Conservation (phyloP, 1,284 basidiomycete genomes). For the Heterobasidion occidentale region DNA sequence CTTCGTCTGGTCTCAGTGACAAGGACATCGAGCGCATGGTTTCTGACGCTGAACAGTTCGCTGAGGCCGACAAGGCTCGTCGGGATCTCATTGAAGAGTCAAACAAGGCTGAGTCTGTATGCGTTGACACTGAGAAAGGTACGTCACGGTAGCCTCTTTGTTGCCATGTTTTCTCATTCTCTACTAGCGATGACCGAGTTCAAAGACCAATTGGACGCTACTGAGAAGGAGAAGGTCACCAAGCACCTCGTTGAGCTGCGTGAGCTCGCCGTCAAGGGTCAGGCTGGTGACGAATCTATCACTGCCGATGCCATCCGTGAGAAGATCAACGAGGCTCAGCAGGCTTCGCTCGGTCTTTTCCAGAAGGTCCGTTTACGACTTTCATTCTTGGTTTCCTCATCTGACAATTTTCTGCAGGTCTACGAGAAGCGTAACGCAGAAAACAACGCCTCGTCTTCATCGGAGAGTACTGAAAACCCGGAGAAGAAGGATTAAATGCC, state of each 20-base stretch:
- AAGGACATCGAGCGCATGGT: slow-evolving; percentile 99
- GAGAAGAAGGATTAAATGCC: slow-evolving; percentile 66
- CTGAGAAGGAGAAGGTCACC: slow-evolving; percentile 91
- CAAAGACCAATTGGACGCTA: slow-evolving; percentile 90
- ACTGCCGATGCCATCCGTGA: slow-evolving; percentile 86
- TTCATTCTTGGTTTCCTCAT: background rate
- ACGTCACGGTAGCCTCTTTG: slow-evolving; percentile 13
- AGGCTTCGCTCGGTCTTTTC: slow-evolving; percentile 95
- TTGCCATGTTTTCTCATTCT: no score
- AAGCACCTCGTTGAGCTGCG: slow-evolving; percentile 85
- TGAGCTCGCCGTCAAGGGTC: slow-evolving; percentile 87
- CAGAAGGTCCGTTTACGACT: slow-evolving; percentile 60
- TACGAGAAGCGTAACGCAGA: slow-evolving; percentile 89
- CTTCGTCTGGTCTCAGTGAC: slow-evolving; percentile 93
- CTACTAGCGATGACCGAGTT: slow-evolving; percentile 86
- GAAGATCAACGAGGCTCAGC: slow-evolving; percentile 94
- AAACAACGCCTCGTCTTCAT: slow-evolving; percentile 41
- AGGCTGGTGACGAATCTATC: slow-evolving; percentile 76
- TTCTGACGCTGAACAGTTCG: slow-evolving; percentile 87
- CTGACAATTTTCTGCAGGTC: slow-evolving; percentile 20
- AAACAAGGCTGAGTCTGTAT: slow-evolving; percentile 95
- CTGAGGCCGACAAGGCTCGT: slow-evolving; percentile 87
- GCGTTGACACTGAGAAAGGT: slow-evolving; percentile 94
- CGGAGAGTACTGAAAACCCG: slow-evolving; percentile 40
- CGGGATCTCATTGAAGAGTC: slow-evolving; percentile 90